Conservation (phyloP, 164 flowering plant species). For the Kingdonia uniflora region DNA sequence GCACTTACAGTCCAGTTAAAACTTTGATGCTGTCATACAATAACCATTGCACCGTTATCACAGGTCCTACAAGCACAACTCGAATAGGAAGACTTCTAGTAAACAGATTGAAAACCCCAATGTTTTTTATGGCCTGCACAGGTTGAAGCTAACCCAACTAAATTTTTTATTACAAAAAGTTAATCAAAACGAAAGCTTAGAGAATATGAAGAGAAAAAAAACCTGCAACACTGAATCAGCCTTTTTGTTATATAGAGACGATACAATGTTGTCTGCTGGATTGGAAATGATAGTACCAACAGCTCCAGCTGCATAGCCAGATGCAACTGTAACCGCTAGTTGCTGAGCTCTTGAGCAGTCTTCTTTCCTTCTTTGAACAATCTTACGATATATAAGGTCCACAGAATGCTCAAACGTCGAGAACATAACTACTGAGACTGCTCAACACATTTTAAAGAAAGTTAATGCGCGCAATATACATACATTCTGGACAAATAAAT, state of each 20-base stretch:
- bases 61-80: slow-evolving; percentile 65
- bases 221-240: slow-evolving; percentile 53
- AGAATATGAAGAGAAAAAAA: not conserved
- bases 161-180: not conserved
- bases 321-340: slow-evolving; percentile 80
- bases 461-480: not conserved
- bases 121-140: slow-evolving; percentile 66
- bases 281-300: slow-evolving; percentile 67
- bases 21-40: slow-evolving; percentile 77
- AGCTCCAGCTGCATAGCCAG: slow-evolving; percentile 83
- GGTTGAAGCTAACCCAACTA: not conserved
- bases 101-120: slow-evolving; percentile 59
- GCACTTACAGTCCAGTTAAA: slow-evolving; percentile 67
- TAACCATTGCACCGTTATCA: slow-evolving; percentile 79
- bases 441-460: slow-evolving; percentile 1
- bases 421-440: slow-evolving; percentile 86
- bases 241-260: slow-evolving; percentile 65
- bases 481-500: not conserved
- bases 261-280: slow-evolving; percentile 79
- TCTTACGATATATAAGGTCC: slow-evolving; percentile 34
- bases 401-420: slow-evolving; percentile 94
- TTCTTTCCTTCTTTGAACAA: slow-evolving; percentile 54
- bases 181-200: not conserved
- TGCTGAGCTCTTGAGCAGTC: slow-evolving; percentile 78
- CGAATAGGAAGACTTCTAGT: slow-evolving; percentile 90